Evolutionary conservation across 441 rosid genomes (phyloP), one percentile per base, ranked within the genome.

Genomic region (Hura crepitans): DNA sequence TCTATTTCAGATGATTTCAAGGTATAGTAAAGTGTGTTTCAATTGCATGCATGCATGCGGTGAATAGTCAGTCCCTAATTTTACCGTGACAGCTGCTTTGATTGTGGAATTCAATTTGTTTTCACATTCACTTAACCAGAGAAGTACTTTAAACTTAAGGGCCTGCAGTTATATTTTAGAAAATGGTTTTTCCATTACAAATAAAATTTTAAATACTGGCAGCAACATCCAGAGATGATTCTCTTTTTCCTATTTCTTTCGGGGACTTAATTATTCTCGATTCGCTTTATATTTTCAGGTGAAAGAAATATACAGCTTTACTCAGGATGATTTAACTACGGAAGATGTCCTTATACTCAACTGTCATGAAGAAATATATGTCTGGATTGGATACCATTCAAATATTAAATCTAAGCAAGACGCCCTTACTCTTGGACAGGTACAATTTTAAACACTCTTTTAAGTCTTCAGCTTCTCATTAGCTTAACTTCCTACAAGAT

Each of bases 261-360:
- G 5, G 11, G 30, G 50, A n/a, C 30, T 39, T 35, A 35, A 8
- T 35, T 9, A 8, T 23, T 54, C 23, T 33, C 23, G 23, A 4
- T 15, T 14, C 55, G n/a, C 59, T 18, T 50, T 39, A 62, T 50
- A 42, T 70, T 71, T 73, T 79, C 90, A 91, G 98, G 89, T 87
- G 74, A 87, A 83, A 69, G 98, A 91, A 85, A 85, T 93, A 78
- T 84, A 86, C 84, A 91, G 85, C 86, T 93, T 85, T 80, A 78
- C 89, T 22, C 98, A 91, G 81, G 95, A 90, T 82, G 98, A 93
- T 83, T 83, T 93, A 78, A 88, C 91, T 65, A 87, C 98, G 18
- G 98, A 93, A 81, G 98, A 91, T 82, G 85, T 93, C 68, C 75
- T 89, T 37, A 72, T 89, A 18, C 70, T 93, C 30, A 82, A 89